A percentile compares a stretch with the other conserved stretches of the same genome.
phyloP scores from a whole-genome alignment of 148 eudicot genomes.

The Camellia lanceoleosa region DNA sequence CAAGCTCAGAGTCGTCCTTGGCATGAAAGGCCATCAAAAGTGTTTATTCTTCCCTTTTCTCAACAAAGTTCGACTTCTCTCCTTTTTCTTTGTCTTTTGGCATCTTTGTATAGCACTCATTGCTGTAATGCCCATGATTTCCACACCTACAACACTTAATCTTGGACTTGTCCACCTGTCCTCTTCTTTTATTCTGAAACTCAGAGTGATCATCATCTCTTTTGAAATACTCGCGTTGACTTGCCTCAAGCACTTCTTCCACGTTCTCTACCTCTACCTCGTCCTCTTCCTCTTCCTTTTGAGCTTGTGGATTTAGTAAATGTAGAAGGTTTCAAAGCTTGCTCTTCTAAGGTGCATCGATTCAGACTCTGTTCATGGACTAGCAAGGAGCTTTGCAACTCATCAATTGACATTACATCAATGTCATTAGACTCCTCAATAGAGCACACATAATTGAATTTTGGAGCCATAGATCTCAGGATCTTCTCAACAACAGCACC shows the following conservation, averaged over 20 bases:
- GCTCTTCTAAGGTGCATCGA: not conserved
- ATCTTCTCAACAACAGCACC: not conserved
- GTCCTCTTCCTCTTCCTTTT: constrained; percentile 6
- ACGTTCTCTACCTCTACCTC: not conserved
- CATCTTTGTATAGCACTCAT: constrained; percentile 1
- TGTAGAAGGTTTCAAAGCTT: constrained; percentile 4
- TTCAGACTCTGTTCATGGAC: constrained; percentile 5
- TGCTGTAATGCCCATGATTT: not conserved
- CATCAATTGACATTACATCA: not conserved
- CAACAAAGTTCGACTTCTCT: not conserved
- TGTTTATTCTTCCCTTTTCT: not conserved
- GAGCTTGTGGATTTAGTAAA: not conserved
- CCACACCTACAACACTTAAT: not conserved
- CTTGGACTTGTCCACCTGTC: not conserved
- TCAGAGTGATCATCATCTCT: too few relatives aligned
- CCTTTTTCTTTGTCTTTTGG: not conserved
- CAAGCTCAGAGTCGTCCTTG: not conserved
- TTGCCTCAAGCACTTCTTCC: not conserved
- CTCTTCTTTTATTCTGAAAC: not conserved
- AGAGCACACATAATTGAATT: not conserved
- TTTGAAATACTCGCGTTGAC: too few relatives aligned
- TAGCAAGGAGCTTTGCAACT: not conserved
- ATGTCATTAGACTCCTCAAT: not conserved
- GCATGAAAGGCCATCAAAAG: not conserved
- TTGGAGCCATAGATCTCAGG: not conserved